Evolutionary conservation across 2,329 filamentous ascomycete genomes (phyloP).

Genomic region (Penicillium griseofulvum): DNA sequence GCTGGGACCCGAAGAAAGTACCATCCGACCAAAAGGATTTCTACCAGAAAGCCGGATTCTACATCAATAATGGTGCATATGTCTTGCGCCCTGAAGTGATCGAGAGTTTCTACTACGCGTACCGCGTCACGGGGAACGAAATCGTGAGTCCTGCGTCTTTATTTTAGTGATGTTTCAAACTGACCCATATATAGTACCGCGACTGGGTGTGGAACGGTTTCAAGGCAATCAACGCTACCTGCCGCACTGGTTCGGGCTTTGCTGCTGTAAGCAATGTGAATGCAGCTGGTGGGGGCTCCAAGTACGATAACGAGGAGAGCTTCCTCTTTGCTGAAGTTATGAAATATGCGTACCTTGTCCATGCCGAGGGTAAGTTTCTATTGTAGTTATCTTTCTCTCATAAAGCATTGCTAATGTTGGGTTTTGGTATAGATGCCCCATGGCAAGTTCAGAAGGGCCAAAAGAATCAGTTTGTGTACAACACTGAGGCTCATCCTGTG

Average conservation of each 20-base stretch:
- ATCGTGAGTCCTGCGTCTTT: slow-evolving; percentile 41
- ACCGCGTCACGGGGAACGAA: slow-evolving; percentile 69
- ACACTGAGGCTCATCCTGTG: slow-evolving; percentile 63
- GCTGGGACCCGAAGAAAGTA: slow-evolving; percentile 56
- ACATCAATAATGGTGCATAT: slow-evolving; percentile 61
- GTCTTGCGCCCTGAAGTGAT: slow-evolving; percentile 76
- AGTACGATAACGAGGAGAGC: slow-evolving; percentile 73
- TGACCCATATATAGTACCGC: slow-evolving; percentile 56
- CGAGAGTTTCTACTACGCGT: slow-evolving; percentile 84
- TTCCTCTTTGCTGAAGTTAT: slow-evolving; percentile 86
- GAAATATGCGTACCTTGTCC: slow-evolving; percentile 78
- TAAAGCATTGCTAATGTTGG: slow-evolving; percentile 10
- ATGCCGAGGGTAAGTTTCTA: slow-evolving; percentile 43
- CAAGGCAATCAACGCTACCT: slow-evolving; percentile 62
- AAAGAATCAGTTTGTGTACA: slow-evolving; percentile 59
- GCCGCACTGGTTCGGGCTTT: slow-evolving; percentile 65
- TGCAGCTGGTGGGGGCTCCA: slow-evolving; percentile 57
- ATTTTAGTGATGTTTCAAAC: background rate
- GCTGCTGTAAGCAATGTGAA: slow-evolving; percentile 67
- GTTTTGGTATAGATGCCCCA: slow-evolving; percentile 49
- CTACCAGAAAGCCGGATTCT: slow-evolving; percentile 69
- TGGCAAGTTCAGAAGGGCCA: slow-evolving; percentile 54
- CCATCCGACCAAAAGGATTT: slow-evolving; percentile 55
- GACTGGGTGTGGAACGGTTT: slow-evolving; percentile 84
- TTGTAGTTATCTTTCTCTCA: background rate